phyloP scores from a whole-genome alignment of 257 asterid genomes.

The Echium plantagineum region DNA sequence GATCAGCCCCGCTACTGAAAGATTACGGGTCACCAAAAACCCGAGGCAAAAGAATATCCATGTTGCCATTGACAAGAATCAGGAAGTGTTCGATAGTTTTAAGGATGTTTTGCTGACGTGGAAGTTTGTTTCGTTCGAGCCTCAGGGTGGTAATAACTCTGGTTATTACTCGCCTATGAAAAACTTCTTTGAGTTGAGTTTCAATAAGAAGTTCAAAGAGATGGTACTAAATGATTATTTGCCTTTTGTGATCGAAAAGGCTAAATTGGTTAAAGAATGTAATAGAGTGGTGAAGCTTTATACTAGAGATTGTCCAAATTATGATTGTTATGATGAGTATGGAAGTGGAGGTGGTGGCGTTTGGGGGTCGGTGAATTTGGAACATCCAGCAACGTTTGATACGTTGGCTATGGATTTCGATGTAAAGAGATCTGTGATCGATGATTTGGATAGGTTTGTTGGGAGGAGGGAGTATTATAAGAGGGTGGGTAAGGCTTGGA shows the following conservation, averaged over 20 bases:
- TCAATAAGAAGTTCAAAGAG: constrained; percentile 25
- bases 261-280: constrained; percentile 32
- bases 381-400: constrained; percentile 65
- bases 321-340: constrained; percentile 28
- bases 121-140: constrained; percentile 44
- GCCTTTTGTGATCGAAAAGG: constrained; percentile 40
- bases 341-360: constrained; percentile 39
- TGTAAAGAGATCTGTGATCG: constrained; percentile 42
- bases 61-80: constrained; percentile 44
- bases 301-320: constrained; percentile 43
- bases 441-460: constrained; percentile 63
- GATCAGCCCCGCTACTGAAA: no score
- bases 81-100: constrained; percentile 29
- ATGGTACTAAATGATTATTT: constrained; percentile 39
- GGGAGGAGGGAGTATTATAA: constrained; percentile 63
- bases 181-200: constrained; percentile 54
- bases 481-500: constrained; percentile 87
- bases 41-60: constrained; percentile 36
- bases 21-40: background rate
- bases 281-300: constrained; percentile 50
- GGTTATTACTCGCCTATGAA: constrained; percentile 26
- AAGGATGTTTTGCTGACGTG: constrained; percentile 25
- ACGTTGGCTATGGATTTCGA: constrained; percentile 60
- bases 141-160: constrained; percentile 8
- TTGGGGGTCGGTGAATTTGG: constrained; percentile 61